A percentile compares a stretch with the other conserved stretches of the same genome.
phyloP scores from a whole-genome alignment of 1,284 basidiomycete species.

The Microbotryum lychnidis-dioicae region DNA sequence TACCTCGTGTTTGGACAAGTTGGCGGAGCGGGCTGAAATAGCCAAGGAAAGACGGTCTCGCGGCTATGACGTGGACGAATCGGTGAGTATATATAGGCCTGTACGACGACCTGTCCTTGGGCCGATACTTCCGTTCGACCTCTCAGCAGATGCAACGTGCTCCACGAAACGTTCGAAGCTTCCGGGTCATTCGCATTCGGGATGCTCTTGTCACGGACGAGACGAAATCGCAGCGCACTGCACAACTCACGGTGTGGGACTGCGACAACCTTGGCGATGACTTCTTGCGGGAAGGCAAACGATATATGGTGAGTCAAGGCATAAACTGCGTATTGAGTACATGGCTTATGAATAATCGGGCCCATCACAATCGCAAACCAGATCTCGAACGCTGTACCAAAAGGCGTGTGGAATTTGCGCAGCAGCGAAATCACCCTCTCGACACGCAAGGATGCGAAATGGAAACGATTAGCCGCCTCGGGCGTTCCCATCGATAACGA shows the following conservation, averaged over 20 bases:
- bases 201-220: conserved; percentile 55
- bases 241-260: conserved; percentile 79
- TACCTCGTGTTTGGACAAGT: neutral
- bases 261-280: conserved; percentile 52
- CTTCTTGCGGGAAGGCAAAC: conserved; percentile 55
- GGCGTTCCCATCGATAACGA: neutral
- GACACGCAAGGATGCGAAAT: conserved; percentile 28
- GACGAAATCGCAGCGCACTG: conserved; percentile 49
- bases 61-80: conserved; percentile 33
- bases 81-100: conserved; percentile 57
- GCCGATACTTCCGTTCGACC: conserved; percentile 1
- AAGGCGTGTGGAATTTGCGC: conserved; percentile 22
- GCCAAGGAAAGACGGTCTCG: conserved; percentile 49
- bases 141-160: neutral
- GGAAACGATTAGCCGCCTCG: conserved; percentile 11
- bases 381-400: conserved; percentile 22
- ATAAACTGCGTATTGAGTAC: neutral
- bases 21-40: conserved; percentile 48
- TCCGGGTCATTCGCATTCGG: conserved; percentile 65
- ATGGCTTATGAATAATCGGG: neutral
- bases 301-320: conserved; percentile 54
- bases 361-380: conserved; percentile 4
- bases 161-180: conserved; percentile 65
- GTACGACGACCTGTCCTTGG: conserved; percentile 41
- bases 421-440: conserved; percentile 28